Evolutionary conservation across 108 stramenopile species (phyloP).

Genomic region (Nitzschia putrida): DNA sequence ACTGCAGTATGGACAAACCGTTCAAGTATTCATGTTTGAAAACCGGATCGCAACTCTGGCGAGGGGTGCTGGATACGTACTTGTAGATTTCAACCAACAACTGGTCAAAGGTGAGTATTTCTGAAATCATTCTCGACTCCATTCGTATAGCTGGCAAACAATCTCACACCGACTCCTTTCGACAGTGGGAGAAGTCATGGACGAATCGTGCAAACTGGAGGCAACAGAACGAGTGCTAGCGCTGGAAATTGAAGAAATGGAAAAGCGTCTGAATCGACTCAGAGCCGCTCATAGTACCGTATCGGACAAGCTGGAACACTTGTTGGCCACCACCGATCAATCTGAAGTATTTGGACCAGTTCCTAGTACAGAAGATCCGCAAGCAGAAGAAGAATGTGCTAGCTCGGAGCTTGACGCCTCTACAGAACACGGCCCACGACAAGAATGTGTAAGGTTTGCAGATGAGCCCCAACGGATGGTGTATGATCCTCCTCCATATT

Average conservation of each 20-base stretch:
- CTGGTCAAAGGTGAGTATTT: constrained; percentile 47
- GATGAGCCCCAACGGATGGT: not conserved
- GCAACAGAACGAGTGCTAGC: constrained; percentile 11
- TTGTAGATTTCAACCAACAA: constrained; percentile 52
- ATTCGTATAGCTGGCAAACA: too few relatives aligned
- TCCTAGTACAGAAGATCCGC: not conserved
- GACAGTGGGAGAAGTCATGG: constrained; percentile 17
- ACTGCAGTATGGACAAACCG: constrained; percentile 19
- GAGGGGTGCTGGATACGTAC: constrained; percentile 56
- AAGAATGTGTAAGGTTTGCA: not conserved
- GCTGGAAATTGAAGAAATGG: constrained; percentile 12
- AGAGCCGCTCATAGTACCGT: not conserved
- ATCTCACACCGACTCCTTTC: not conserved
- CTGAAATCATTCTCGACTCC: not conserved
- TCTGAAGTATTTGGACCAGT: constrained; percentile 11
- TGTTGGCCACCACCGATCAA: not conserved
- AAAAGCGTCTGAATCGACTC: not conserved
- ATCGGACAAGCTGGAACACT: not conserved
- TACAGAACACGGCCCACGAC: not conserved
- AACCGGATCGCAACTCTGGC: constrained; percentile 37
- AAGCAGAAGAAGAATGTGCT: too few relatives aligned
- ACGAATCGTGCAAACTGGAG: constrained; percentile 16
- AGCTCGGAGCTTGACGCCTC: too few relatives aligned
- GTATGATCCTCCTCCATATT: not conserved
- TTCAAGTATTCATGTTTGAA: constrained; percentile 17